Evolutionary conservation across 129 eudicot species (phyloP), one percentile per base, ranked within the genome.

Genomic region (Escallonia herrerae): DNA sequence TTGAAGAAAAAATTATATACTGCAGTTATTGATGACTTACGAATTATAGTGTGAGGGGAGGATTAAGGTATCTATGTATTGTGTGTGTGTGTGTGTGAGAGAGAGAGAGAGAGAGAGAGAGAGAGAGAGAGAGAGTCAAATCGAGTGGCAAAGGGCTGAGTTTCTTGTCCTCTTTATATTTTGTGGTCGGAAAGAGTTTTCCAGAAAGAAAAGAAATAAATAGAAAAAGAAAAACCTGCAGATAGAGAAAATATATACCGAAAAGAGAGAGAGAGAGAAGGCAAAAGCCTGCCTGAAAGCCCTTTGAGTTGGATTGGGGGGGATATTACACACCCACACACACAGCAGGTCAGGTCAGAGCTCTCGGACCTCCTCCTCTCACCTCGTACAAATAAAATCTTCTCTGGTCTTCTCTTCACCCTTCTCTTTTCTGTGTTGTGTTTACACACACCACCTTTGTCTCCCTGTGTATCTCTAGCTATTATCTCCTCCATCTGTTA

Each of bases 161-260:
- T 66, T 5, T 13, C 8, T 65, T 65, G 3, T 9, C 10, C 58
- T 55, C 41, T 43, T n/a, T 74, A 55, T 50, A 50, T 76, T 66
- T 56, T 76, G 63, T 76, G 80, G 75, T 69, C 37, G 58, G 37
- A 58, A 56, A 56, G 41, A 76, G 60, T 58, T 49, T 53, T 64
- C 64, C 49, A 15, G 41, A 58, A 56, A 43, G 6, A 73, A 15
- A 63, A 45, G 2, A 40, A 56, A 56, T 10, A 53, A 12, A 15
- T 40, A 76, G 33, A 58, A 9, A 22, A 41, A 48, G 5, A 69
- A 74, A 33, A 13, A 43, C 47, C 33, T 22, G 33, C 38, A 43
- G 49, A 61, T 22, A 44, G 41, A 47, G 56, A 58, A 45, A 76
- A 40, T 41, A 63, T 71, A 22, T 22, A 22, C 33, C 1, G 33